phyloP scores from a whole-genome alignment of 768 basidiomycete species.

The Krasilnikovozyma curviuscula region DNA sequence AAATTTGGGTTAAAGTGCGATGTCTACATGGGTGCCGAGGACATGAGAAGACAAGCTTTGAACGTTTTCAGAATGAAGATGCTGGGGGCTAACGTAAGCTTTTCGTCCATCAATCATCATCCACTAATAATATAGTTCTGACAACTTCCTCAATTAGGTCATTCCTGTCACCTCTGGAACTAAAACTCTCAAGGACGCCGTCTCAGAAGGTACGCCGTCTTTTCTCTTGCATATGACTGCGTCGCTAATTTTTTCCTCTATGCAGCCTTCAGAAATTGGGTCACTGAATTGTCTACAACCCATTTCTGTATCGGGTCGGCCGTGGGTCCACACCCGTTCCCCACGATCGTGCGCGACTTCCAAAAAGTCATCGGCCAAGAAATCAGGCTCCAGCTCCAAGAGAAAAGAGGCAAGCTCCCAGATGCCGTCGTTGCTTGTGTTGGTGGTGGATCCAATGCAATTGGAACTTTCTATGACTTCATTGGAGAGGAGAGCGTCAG shows the following conservation, averaged over 20 bases:
- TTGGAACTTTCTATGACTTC: constrained; percentile 94
- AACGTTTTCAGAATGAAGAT: constrained; percentile 31
- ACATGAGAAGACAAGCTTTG: constrained; percentile 65
- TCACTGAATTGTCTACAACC: constrained; percentile 62
- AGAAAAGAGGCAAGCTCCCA: constrained; percentile 60
- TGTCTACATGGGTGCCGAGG: constrained; percentile 96
- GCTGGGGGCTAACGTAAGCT: constrained; percentile 67
- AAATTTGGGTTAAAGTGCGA: constrained; percentile 88
- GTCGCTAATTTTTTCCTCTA: too few species aligned
- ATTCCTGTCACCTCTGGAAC: constrained; percentile 85
- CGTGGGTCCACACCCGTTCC: constrained; percentile 97
- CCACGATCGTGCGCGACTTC: constrained; percentile 95
- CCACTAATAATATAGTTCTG: too few species aligned
- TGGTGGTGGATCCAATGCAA: constrained; percentile 92
- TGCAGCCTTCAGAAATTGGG: constrained; percentile 86
- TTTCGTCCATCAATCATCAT: too few species aligned
- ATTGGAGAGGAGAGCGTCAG: constrained; percentile 69
- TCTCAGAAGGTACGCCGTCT: too few species aligned
- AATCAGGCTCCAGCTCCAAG: constrained; percentile 69
- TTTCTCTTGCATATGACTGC: too few species aligned
- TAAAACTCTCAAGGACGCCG: constrained; percentile 88
- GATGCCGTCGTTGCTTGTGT: constrained; percentile 92
- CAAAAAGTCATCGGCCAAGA: constrained; percentile 87
- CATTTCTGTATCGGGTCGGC: constrained; percentile 95
- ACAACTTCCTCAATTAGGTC: constrained; percentile 36